These are phyloP conservation scores for Saccharomycopsis selenospora DNA, from an alignment of 805 yeast genomes.

Conservation along the genomic window DNA sequence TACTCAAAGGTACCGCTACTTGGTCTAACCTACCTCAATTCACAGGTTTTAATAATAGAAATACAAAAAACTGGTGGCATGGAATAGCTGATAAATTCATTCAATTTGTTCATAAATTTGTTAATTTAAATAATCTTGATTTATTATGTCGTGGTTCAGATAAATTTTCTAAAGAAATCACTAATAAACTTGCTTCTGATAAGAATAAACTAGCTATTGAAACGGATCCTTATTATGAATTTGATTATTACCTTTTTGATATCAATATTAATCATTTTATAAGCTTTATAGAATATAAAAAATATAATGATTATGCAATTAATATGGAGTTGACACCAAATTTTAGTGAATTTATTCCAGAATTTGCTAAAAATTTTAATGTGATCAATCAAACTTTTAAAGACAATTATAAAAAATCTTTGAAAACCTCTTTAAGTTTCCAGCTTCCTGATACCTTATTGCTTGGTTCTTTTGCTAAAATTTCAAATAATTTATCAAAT, in stretches of 20 bases:
- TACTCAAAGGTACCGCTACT: constrained; percentile 36
- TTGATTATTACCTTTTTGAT: constrained; percentile 30
- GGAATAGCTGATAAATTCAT: constrained; percentile 33
- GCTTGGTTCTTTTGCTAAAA: constrained; percentile 1
- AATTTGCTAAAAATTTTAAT: constrained; percentile 6
- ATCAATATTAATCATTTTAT: constrained; percentile 7
- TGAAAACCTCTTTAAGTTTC: constrained; percentile 9
- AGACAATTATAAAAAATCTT: constrained; percentile 2
- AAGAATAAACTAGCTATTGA: not conserved
- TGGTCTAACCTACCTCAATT: constrained; percentile 24
- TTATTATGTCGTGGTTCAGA: constrained; percentile 31
- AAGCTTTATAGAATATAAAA: not conserved
- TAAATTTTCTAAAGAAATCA: not conserved
- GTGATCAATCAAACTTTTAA: not conserved
- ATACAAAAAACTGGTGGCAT: constrained; percentile 37
- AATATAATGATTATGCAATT: not conserved
- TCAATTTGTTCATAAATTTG: constrained; percentile 27
- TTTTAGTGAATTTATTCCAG: constrained; percentile 12
- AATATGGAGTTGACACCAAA: constrained; percentile 1
- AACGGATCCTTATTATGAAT: constrained; percentile 39
- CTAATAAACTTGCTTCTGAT: not conserved
- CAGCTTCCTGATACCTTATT: not conserved
- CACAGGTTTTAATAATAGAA: constrained; percentile 24
- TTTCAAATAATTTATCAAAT: not conserved
- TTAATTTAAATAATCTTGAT: constrained; percentile 30